Conservation (phyloP, 108 stramenopile species). For the Fragilariopsis cylindrus region DNA sequence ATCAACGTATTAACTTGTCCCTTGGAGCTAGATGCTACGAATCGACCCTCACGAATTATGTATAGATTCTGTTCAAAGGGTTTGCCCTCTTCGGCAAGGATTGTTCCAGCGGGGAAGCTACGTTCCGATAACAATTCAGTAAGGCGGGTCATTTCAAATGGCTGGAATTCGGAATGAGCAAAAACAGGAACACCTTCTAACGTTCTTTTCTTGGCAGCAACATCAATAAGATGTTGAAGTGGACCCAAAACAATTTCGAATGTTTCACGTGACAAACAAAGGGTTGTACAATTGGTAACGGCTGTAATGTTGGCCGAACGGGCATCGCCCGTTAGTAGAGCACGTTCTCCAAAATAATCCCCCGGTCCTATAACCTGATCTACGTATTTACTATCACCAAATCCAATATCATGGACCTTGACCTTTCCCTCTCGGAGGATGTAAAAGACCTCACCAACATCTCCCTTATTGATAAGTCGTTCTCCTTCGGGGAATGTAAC, state of each 20-base stretch:
- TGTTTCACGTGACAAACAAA: constrained; percentile 77
- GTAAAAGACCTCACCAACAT: constrained; percentile 94
- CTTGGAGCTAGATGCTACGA: constrained; percentile 64
- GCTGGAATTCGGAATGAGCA: constrained; percentile 81
- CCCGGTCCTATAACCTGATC: constrained; percentile 80
- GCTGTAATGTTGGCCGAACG: constrained; percentile 86
- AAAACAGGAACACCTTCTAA: constrained; percentile 86
- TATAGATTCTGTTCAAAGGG: constrained; percentile 70
- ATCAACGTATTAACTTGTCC: constrained; percentile 74
- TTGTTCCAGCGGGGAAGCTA: constrained; percentile 59
- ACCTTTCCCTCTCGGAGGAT: constrained; percentile 89
- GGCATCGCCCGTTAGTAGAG: constrained; percentile 94
- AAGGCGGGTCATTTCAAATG: constrained; percentile 79
- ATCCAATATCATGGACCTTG: constrained; percentile 89
- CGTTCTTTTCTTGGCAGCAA: constrained; percentile 80
- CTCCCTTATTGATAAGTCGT: constrained; percentile 90
- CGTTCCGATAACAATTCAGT: constrained; percentile 73
- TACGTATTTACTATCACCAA: constrained; percentile 79
- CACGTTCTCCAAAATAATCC: constrained; percentile 96
- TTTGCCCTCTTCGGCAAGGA: constrained; percentile 80
- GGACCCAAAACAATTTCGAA: constrained; percentile 82
- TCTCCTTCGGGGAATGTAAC: constrained; percentile 84
- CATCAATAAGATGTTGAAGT: constrained; percentile 77
- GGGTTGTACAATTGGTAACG: constrained; percentile 60
- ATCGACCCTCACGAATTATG: constrained; percentile 77